These are phyloP conservation scores for Mortierella sp. DNA, from an alignment of 371 early-diverging fungal species.

Conservation along the genomic window DNA sequence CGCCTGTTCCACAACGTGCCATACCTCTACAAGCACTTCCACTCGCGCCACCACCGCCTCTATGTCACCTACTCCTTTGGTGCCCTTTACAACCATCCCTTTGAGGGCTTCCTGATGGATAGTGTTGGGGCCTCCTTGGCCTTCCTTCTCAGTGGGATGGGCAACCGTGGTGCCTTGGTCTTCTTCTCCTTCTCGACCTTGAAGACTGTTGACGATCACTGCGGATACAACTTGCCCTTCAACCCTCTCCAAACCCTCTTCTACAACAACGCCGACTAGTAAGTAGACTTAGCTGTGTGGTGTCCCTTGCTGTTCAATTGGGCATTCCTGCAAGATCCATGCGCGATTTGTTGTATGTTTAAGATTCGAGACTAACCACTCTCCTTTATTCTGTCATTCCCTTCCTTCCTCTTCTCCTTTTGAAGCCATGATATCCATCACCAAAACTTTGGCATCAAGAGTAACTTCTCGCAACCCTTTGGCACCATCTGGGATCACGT, in stretches of 20 bases:
- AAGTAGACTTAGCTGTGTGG: conserved; percentile 39
- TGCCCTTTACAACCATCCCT: conserved; percentile 86
- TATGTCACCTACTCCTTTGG: conserved; percentile 86
- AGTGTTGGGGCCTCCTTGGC: conserved; percentile 78
- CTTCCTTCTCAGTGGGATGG: conserved; percentile 77
- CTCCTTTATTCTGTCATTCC: not conserved
- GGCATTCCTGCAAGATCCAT: conserved; percentile 3
- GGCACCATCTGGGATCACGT: conserved; percentile 85
- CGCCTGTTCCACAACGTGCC: conserved; percentile 79
- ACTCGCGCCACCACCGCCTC: conserved; percentile 83
- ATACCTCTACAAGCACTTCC: conserved; percentile 80
- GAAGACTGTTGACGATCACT: conserved; percentile 88
- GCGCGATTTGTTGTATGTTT: not conserved
- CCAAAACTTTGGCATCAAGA: conserved; percentile 76
- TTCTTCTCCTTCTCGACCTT: conserved; percentile 84
- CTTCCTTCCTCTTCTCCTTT: not conserved
- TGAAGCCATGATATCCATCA: conserved; percentile 80
- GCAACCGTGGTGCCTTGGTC: conserved; percentile 73
- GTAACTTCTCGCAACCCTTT: conserved; percentile 79
- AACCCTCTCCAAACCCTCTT: conserved; percentile 77
- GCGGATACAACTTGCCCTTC: conserved; percentile 88
- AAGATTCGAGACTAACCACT: conserved; percentile 6
- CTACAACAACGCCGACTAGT: conserved; percentile 82
- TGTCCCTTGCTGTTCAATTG: not conserved
- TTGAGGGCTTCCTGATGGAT: conserved; percentile 86